phyloP scores from a whole-genome alignment of 345 rosid species.

The Eucalyptus virginea region DNA sequence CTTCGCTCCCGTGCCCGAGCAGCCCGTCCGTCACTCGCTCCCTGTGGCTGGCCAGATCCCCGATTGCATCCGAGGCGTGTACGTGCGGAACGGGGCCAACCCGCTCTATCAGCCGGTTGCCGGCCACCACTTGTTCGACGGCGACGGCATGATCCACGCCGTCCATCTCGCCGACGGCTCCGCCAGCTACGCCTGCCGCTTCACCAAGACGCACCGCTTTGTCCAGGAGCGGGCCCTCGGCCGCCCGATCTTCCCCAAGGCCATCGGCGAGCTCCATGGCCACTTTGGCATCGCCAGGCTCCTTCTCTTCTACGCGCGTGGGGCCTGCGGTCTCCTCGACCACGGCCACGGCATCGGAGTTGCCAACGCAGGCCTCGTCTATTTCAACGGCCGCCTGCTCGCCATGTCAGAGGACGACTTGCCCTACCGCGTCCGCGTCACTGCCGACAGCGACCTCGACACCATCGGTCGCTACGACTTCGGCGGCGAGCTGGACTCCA shows the following conservation, averaged over 20 bases:
- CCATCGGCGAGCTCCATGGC: conserved; percentile 89
- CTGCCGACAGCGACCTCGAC: conserved; percentile 45
- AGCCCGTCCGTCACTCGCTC: conserved; percentile 35
- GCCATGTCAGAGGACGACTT: conserved; percentile 93
- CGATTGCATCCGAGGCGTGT: conserved; percentile 51
- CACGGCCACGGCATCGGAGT: conserved; percentile 64
- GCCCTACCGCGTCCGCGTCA: conserved; percentile 65
- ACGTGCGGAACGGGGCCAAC: conserved; percentile 79
- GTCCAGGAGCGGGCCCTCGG: conserved; percentile 58
- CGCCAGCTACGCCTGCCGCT: conserved; percentile 68
- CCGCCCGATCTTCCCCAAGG: conserved; percentile 73
- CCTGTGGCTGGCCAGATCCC: conserved; percentile 62
- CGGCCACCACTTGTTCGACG: conserved; percentile 88
- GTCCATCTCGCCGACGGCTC: conserved; percentile 42
- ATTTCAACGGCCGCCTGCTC: conserved; percentile 52
- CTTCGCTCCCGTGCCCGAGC: conserved; percentile 72
- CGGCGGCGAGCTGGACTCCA: conserved; percentile 38
- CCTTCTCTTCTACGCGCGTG: conserved; percentile 65
- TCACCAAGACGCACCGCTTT: conserved; percentile 67
- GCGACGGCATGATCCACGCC: conserved; percentile 93
- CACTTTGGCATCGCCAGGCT: conserved; percentile 79
- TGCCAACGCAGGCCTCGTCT: conserved; percentile 82
- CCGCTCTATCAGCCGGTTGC: conserved; percentile 78
- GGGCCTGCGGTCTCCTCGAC: conserved; percentile 50
- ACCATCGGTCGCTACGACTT: conserved; percentile 68